phyloP scores from a whole-genome alignment of 2,329 filamentous ascomycete species.

The Orbilia blumenaviensis region DNA sequence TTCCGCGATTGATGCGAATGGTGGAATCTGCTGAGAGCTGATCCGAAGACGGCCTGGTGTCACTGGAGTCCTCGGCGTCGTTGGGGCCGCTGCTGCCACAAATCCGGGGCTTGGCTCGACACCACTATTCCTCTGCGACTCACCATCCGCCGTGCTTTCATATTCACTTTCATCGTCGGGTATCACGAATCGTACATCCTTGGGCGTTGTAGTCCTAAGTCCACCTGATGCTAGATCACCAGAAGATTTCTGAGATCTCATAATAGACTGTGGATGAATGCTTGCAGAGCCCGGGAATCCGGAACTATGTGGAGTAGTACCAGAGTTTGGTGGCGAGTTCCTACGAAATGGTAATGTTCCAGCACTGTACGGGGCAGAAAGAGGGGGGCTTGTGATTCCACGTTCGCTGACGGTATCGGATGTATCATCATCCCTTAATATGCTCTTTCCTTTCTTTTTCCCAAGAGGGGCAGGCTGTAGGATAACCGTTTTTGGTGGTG shows the following conservation, averaged over 20 bases:
- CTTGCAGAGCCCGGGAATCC: slow-evolving; percentile 37
- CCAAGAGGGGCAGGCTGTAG: slow-evolving; percentile 50
- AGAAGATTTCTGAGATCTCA: slow-evolving; percentile 53
- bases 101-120: slow-evolving; percentile 48
- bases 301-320: slow-evolving; percentile 48
- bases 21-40: slow-evolving; percentile 48
- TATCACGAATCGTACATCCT: slow-evolving; percentile 53
- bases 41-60: slow-evolving; percentile 42
- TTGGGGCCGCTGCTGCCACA: slow-evolving; percentile 31
- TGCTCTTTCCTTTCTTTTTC: slow-evolving; percentile 46
- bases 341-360: slow-evolving; percentile 49
- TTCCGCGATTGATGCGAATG: slow-evolving; percentile 42
- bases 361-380: slow-evolving; percentile 47
- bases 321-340: slow-evolving; percentile 42
- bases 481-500: slow-evolving; percentile 31
- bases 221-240: slow-evolving; percentile 52
- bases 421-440: slow-evolving; percentile 4
- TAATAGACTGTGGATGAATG: slow-evolving; percentile 51
- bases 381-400: slow-evolving; percentile 38
- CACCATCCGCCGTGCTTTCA: slow-evolving; percentile 51
- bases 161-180: slow-evolving; percentile 53
- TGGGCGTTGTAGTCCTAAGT: slow-evolving; percentile 48
- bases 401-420: slow-evolving; percentile 32
- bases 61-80: slow-evolving; percentile 41
- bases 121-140: slow-evolving; percentile 48